These are phyloP conservation scores for Margaritispora aquatica DNA, from an alignment of 495 filamentous ascomycete genomes.

Conservation along the genomic window DNA sequence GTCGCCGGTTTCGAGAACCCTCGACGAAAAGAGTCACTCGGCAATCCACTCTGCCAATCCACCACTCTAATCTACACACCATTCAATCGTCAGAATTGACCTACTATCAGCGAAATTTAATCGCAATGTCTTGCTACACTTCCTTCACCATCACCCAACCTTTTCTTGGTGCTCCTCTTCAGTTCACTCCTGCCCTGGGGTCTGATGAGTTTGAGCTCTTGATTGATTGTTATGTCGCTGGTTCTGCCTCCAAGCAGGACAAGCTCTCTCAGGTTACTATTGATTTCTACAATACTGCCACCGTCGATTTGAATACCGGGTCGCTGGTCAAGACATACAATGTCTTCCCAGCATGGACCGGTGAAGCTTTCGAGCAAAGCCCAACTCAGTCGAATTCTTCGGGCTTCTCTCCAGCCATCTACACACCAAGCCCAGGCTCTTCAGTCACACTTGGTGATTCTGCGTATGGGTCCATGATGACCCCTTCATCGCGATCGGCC, in stretches of 20 bases:
- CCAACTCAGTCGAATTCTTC: conserved; percentile 16
- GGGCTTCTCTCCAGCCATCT: conserved; percentile 14
- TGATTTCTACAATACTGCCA: conserved; percentile 43
- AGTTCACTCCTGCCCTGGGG: conserved; percentile 47
- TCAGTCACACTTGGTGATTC: conserved; percentile 18
- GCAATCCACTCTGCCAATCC: not conserved
- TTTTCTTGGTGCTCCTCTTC: conserved; percentile 40
- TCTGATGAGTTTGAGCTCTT: conserved; percentile 45
- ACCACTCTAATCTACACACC: not conserved
- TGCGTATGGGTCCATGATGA: conserved; percentile 15
- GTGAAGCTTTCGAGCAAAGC: conserved; percentile 4
- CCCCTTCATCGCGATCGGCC: conserved; percentile 4
- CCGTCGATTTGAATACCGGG: conserved; percentile 32
- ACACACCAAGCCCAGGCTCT: conserved; percentile 16
- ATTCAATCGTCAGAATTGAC: not conserved
- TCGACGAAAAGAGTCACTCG: conserved; percentile 7
- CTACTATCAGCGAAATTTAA: not conserved
- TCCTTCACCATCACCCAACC: conserved; percentile 32
- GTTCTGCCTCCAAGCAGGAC: conserved; percentile 40
- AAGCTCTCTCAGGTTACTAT: conserved; percentile 47
- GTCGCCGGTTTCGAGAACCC: conserved; percentile 6
- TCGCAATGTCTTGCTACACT: not conserved
- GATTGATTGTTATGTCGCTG: conserved; percentile 44
- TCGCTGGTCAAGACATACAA: conserved; percentile 21
- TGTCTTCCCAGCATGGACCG: conserved; percentile 12